Conservation (phyloP, 148 eudicot genomes). For the Amaranthus palmeri region DNA sequence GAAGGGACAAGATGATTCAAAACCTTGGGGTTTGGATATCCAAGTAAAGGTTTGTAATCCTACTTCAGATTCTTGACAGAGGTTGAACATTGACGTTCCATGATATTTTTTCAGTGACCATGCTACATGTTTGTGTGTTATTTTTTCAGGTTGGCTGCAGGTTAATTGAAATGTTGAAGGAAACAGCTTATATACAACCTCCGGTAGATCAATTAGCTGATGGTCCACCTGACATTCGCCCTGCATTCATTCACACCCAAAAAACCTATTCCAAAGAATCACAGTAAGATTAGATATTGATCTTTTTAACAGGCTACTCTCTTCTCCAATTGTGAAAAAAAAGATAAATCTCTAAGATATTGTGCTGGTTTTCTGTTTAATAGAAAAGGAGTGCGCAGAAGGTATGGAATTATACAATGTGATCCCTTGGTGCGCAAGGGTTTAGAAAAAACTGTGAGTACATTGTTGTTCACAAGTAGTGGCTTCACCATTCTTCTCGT, state of each 20-base stretch:
- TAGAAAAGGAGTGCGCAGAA: constrained; percentile 53
- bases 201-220: constrained; percentile 66
- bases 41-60: constrained; percentile 62
- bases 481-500: background rate
- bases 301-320: background rate
- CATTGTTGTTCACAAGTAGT: background rate
- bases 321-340: background rate
- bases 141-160: constrained; percentile 64
- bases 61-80: background rate
- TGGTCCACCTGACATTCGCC: constrained; percentile 78
- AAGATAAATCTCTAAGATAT: background rate
- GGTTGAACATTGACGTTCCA: background rate
- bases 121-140: background rate
- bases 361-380: constrained; percentile 15
- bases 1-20: constrained; percentile 49
- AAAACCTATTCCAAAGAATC: constrained; percentile 43
- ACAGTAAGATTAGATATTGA: constrained; percentile 42
- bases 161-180: constrained; percentile 67
- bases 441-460: constrained; percentile 82
- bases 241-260: constrained; percentile 76
- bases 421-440: constrained; percentile 88
- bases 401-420: constrained; percentile 85
- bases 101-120: background rate
- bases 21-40: constrained; percentile 76
- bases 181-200: constrained; percentile 89